Conservation (phyloP, 768 basidiomycete species). For the Boletus sp. region DNA sequence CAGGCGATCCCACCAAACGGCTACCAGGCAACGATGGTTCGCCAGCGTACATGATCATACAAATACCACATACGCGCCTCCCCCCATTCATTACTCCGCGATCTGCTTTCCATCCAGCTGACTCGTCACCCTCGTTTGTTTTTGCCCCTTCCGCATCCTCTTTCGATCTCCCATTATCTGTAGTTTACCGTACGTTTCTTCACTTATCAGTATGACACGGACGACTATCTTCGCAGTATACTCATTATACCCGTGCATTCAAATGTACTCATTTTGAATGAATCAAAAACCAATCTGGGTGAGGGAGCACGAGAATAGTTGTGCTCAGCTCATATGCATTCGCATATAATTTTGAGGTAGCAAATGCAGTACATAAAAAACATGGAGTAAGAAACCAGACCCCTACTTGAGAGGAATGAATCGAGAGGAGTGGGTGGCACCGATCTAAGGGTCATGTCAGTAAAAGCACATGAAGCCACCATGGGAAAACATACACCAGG, state of each 20-base stretch:
- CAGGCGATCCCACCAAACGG: slow-evolving; percentile 41
- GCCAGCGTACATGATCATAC: slow-evolving; percentile 46
- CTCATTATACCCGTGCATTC: slow-evolving; percentile 55
- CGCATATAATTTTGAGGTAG: slow-evolving; percentile 38
- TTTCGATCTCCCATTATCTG: slow-evolving; percentile 52
- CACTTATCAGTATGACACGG: slow-evolving; percentile 54
- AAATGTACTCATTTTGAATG: slow-evolving; percentile 39
- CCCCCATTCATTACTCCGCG: slow-evolving; percentile 15
- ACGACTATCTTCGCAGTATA: slow-evolving; percentile 57
- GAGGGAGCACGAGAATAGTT: background rate
- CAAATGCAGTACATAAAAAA: slow-evolving; percentile 21
- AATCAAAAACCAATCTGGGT: slow-evolving; percentile 16
- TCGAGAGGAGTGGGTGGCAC: slow-evolving; percentile 88
- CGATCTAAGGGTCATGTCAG: slow-evolving; percentile 51
- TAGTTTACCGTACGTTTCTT: slow-evolving; percentile 50
- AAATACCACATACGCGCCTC: background rate
- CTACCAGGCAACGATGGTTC: slow-evolving; percentile 44
- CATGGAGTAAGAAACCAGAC: slow-evolving; percentile 19
- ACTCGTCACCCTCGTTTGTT: slow-evolving; percentile 26
- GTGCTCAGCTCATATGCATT: slow-evolving; percentile 27
- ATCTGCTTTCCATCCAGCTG: slow-evolving; percentile 27
- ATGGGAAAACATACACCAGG: slow-evolving; percentile 77
- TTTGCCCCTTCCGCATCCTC: slow-evolving; percentile 25
- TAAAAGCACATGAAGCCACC: slow-evolving; percentile 1
- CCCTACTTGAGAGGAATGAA: slow-evolving; percentile 97